Percentiles rank a stretch among this genome's conserved stretches.
Conservation (phyloP, 2,329 filamentous ascomycete genomes). For the Colletotrichum noveboracense region DNA sequence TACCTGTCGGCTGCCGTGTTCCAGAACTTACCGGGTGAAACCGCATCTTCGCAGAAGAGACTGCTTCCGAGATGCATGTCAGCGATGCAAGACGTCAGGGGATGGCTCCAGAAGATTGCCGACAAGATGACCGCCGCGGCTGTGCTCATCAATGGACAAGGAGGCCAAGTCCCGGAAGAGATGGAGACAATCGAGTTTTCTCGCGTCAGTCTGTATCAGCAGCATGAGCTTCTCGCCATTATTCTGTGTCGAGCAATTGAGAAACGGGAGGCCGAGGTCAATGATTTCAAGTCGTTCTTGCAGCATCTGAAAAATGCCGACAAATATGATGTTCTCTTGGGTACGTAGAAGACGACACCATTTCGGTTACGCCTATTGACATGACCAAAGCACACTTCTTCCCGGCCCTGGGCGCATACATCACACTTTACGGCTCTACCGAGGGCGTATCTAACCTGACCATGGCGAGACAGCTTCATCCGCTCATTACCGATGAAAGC, state of each 20-base stretch:
- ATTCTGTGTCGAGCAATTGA: slow-evolving; percentile 82
- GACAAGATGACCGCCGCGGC: slow-evolving; percentile 79
- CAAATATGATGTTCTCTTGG: slow-evolving; percentile 72
- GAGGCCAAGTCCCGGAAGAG: slow-evolving; percentile 60
- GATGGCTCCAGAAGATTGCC: slow-evolving; percentile 75
- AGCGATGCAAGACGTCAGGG: slow-evolving; percentile 77
- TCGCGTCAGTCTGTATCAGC: slow-evolving; percentile 78
- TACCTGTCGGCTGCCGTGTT: slow-evolving; percentile 64
- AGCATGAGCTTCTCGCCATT: slow-evolving; percentile 88
- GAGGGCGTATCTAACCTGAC: slow-evolving; percentile 72
- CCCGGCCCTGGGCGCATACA: slow-evolving; percentile 78
- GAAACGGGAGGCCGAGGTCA: slow-evolving; percentile 69
- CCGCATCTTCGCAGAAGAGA: slow-evolving; percentile 39
- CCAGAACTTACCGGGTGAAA: slow-evolving; percentile 36
- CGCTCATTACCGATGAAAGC: slow-evolving; percentile 70
- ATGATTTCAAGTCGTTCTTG: slow-evolving; percentile 78
- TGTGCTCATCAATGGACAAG: slow-evolving; percentile 71
- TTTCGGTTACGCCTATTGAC: neutral
- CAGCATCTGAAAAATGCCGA: slow-evolving; percentile 72
- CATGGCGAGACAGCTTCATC: slow-evolving; percentile 74
- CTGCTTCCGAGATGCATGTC: slow-evolving; percentile 76
- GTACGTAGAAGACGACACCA: slow-evolving; percentile 36
- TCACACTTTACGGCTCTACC: slow-evolving; percentile 78
- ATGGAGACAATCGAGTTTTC: slow-evolving; percentile 83
- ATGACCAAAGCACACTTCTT: slow-evolving; percentile 74